Evolutionary conservation across 1,284 basidiomycete genomes (phyloP), one percentile per base, ranked within the genome.

Genomic region (Gyrodon tennesseensis): DNA sequence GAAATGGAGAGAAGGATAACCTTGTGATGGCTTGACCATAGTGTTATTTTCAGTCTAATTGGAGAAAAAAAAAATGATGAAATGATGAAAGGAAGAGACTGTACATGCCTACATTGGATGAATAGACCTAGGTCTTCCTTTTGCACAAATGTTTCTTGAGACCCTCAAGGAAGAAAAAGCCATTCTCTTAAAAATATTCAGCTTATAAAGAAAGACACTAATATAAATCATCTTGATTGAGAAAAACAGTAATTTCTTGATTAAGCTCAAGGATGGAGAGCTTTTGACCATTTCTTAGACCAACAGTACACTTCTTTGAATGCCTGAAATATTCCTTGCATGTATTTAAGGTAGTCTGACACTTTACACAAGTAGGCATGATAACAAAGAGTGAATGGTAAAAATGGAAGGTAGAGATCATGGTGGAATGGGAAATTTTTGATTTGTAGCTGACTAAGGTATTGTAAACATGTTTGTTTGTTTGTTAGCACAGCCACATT

Each of bases 311-410:
- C 11, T 18, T 53, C 15, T 53, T 53, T 16, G 23, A 7, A 53
- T 53, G 23, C 7, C 21, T 53, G 6, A 34, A 53, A 25, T 37
- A 53, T 5, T 53, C 31, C 21, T 37, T 25, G 2, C 15, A 13
- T 25, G 15, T 9, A 12, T 23, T 21, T 7, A 53, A 53, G 23
- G 23, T 53, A 16, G 31, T 9, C 7, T 53, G 52, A 25, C 52
- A 53, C 34, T 53, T 53, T 53, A 31, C 52, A 53, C 52, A 53
- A 18, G 52, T 34, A 37, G 11, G 56, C 9, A 58, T 18, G 27
- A 49, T 49, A 27, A 27, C 7, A 19, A 27, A 27, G 3, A 6
- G n/a, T 27, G 15, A 49, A 46, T 7, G 31, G 31, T 23, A 23
- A 43, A 43, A 43, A 43, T 43, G 41, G 23, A n/a, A n/a, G 12